These are phyloP conservation scores for Hypoxylon intermedium DNA, from an alignment of 495 filamentous ascomycete species.

Conservation along the genomic window DNA sequence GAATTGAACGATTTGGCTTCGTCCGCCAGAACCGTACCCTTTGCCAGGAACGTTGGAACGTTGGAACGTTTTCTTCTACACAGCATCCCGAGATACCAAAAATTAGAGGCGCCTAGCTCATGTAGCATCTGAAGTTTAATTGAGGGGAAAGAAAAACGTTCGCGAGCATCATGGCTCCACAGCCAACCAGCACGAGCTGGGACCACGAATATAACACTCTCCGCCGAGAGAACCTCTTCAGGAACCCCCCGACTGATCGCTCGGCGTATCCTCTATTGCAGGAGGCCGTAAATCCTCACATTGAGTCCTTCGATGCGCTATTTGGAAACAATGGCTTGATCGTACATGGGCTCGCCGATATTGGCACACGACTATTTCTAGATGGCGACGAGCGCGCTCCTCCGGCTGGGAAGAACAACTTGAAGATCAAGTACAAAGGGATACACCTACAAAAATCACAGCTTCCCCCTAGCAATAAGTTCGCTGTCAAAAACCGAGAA, in stretches of 20 bases:
- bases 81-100: neutral
- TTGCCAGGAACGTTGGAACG: too few relatives aligned
- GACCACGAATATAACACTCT: conserved; percentile 80
- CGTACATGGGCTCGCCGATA: conserved; percentile 79
- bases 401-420: conserved; percentile 67
- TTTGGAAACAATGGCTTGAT: conserved; percentile 73
- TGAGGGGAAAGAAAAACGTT: conserved; percentile 22
- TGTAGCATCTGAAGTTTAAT: conserved; percentile 10
- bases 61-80: too few relatives aligned
- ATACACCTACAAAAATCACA: conserved; percentile 78
- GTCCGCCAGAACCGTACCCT: neutral
- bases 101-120: too few relatives aligned
- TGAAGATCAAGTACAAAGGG: conserved; percentile 76
- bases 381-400: conserved; percentile 71
- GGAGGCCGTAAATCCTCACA: conserved; percentile 82
- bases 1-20: neutral
- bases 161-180: conserved; percentile 61
- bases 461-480: conserved; percentile 80
- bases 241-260: conserved; percentile 82
- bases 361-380: conserved; percentile 85
- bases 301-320: conserved; percentile 95
- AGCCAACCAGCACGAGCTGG: conserved; percentile 69
- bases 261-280: conserved; percentile 88
- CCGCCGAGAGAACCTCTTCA: conserved; percentile 84
- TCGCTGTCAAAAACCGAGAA: conserved; percentile 73